phyloP scores from a whole-genome alignment of 2,329 filamentous ascomycete species.

The Penicillium nordicum region DNA sequence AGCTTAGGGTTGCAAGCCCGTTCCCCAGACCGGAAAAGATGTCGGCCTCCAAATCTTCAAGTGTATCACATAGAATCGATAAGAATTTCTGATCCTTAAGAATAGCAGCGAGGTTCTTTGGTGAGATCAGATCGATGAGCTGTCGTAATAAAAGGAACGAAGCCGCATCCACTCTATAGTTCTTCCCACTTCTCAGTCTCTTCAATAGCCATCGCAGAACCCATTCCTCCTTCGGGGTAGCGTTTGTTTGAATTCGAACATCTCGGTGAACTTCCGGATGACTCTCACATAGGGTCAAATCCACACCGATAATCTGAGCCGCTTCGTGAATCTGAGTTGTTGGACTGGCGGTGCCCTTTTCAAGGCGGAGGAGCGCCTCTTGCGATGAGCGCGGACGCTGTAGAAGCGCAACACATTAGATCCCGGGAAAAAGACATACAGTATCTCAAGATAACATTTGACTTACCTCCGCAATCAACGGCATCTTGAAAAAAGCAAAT shows the following conservation, averaged over 20 bases:
- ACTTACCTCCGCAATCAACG: conserved; percentile 38
- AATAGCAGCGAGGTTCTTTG: conserved; percentile 66
- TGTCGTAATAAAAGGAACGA: conserved; percentile 58
- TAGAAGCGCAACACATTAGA: conserved; percentile 16
- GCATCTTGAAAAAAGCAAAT: conserved; percentile 31
- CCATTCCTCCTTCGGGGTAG: conserved; percentile 60
- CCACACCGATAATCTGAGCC: conserved; percentile 42
- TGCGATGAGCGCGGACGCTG: conserved; percentile 42
- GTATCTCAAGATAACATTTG: neutral
- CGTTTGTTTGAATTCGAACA: conserved; percentile 20
- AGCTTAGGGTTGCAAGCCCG: conserved; percentile 23
- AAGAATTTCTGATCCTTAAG: conserved; percentile 69
- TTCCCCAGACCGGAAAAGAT: conserved; percentile 27
- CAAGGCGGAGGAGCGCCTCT: conserved; percentile 45
- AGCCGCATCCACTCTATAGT: conserved; percentile 42
- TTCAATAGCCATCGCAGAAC: conserved; percentile 64
- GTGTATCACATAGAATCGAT: conserved; percentile 60
- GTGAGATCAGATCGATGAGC: conserved; percentile 65
- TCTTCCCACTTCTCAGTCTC: conserved; percentile 49
- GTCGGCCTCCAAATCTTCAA: conserved; percentile 53
- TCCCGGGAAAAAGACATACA: neutral
- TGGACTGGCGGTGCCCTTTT: conserved; percentile 42
- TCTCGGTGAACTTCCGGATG: conserved; percentile 29
- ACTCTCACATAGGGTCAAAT: conserved; percentile 34
- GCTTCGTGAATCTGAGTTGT: conserved; percentile 42